Percentiles rank a stretch among this genome's conserved stretches.
Evolutionary conservation across 2,329 filamentous ascomycete genomes (phyloP).

Genomic region (Leptodontidium sp.): DNA sequence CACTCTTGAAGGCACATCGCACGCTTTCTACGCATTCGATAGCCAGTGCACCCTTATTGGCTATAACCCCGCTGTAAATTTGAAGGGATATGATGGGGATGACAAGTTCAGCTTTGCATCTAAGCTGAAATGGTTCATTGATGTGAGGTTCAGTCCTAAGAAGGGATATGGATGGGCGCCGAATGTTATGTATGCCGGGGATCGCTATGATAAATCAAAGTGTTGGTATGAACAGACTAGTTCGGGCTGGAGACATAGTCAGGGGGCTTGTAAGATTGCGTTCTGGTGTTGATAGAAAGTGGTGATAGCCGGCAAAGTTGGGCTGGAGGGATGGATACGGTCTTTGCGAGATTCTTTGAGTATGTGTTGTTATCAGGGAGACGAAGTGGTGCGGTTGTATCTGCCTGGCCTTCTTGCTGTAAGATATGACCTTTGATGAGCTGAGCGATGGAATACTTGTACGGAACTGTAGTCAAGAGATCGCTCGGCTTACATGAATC

Average conservation of each 20-base stretch:
- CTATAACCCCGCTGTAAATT: not conserved
- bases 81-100: not conserved
- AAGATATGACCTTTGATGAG: too few species aligned
- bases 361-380: too few species aligned
- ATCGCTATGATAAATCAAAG: not conserved
- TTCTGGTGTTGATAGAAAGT: not conserved
- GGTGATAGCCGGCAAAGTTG: too few species aligned
- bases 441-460: too few species aligned
- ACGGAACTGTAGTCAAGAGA: too few species aligned
- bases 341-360: too few species aligned
- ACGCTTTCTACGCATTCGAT: not conserved
- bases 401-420: too few species aligned
- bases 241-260: conserved; percentile 1
- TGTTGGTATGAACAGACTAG: conserved; percentile 3
- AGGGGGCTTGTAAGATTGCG: conserved; percentile 4
- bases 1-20: not conserved
- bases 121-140: not conserved
- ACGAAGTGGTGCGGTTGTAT: too few species aligned
- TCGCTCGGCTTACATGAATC: too few species aligned
- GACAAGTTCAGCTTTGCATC: conserved; percentile 1
- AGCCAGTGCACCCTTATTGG: not conserved
- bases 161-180: not conserved
- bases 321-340: too few species aligned
- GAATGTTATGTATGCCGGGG: not conserved
- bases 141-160: not conserved